Evolutionary conservation across 352 stramenopile genomes (phyloP), one percentile per base, ranked within the genome.

Genomic region (Pythium rishiriense): DNA sequence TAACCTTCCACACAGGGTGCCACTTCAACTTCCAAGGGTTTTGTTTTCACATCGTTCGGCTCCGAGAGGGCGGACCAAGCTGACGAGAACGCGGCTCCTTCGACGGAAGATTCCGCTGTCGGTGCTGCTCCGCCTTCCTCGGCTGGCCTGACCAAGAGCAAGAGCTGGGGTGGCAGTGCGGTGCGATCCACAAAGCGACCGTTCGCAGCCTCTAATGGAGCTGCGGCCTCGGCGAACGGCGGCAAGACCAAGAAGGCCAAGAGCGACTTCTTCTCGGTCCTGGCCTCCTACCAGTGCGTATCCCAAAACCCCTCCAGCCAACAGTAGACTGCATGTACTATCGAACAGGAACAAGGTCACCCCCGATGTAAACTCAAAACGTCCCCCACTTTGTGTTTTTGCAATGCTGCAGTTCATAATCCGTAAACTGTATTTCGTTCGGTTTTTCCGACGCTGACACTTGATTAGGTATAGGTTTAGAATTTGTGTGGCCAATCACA

Each of bases 41-140:
- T 94, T 61, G 81, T 94, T 7, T 94, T 94, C 64, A 91, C 83
- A 2, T 86, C 83, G 0, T 85, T 87, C 28, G 82, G 70, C 48
- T 76, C 74, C 0, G 75, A 88, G 49, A 48, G 56, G 14, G 61
- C 83, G 12, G 66, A 79, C 22, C 31, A 71, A 12, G 52, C 37
- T n/a, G 70, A 85, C 17, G 78, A 84, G 35, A 76, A 74, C 29
- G 64, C 58, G 5, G 70, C 59, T 29, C 66, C 70, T 11, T 64
- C 58, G 12, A 53, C 72, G 19, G 66, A 79, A 25, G 64, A 66
- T 29, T 66, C 80, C 21, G 33, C 56, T 10, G 31, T 67, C 41
- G 29, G 50, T 4, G 21, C 42, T 19, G 55, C 64, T 4, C 24
- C 55, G n/a, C 7, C 56, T 17, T 49, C 65, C 0, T 65, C 55